Percentiles rank a stretch among this genome's conserved stretches.
These are phyloP conservation scores for Backusella parvicylindrica DNA, from an alignment of 192 early-diverging fungal genomes.

Conservation along the genomic window DNA sequence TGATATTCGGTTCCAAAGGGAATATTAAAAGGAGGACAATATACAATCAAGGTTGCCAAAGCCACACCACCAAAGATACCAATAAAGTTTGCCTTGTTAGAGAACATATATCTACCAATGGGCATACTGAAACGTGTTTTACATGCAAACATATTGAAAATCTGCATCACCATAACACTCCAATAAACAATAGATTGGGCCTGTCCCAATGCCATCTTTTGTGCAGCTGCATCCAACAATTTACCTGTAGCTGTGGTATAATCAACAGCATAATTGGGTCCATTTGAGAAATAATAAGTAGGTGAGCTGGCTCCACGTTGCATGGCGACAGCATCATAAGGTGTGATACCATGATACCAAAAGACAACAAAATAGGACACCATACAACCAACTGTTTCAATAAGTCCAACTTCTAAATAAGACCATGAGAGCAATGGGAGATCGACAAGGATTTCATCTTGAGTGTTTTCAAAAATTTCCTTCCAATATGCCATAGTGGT, in stretches of 20 bases:
- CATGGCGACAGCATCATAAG: conserved; percentile 53
- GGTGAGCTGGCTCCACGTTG: conserved; percentile 42
- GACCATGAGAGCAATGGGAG: conserved; percentile 74
- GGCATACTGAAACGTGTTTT: conserved; percentile 69
- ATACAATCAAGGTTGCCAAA: conserved; percentile 76
- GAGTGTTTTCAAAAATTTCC: conserved; percentile 60
- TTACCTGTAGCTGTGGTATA: conserved; percentile 35
- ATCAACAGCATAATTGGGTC: conserved; percentile 39
- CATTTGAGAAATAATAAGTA: conserved; percentile 47
- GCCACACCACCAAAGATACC: conserved; percentile 64
- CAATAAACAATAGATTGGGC: conserved; percentile 80
- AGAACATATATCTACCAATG: conserved; percentile 78
- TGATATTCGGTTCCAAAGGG: conserved; percentile 70
- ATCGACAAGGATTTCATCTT: conserved; percentile 90
- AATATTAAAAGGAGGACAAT: conserved; percentile 74
- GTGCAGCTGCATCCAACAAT: conserved; percentile 43
- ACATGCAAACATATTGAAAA: conserved; percentile 93
- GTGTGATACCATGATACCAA: conserved; percentile 61
- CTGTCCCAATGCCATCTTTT: conserved; percentile 68
- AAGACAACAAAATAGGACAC: conserved; percentile 79
- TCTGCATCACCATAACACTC: conserved; percentile 80
- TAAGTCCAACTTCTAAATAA: conserved; percentile 82
- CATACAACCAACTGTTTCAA: conserved; percentile 71
- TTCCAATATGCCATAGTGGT: conserved; percentile 60
- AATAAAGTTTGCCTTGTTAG: conserved; percentile 69